A percentile compares a stretch with the other conserved stretches of the same genome.
phyloP scores from a whole-genome alignment of 352 stramenopile species.

The Pythium periplocum region DNA sequence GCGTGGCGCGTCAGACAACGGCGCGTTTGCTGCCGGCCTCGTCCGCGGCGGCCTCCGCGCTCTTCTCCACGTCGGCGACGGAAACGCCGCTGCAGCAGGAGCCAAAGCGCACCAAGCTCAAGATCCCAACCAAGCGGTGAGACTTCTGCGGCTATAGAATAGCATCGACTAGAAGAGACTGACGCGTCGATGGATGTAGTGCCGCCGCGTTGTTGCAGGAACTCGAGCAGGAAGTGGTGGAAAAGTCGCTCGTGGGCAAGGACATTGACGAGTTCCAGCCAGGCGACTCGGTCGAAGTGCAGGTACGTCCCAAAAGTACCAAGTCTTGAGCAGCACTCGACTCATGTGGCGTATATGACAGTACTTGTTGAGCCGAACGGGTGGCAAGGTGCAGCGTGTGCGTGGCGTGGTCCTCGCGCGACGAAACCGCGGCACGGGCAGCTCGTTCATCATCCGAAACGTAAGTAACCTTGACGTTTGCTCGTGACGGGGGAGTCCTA shows the following conservation, averaged over 20 bases:
- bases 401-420: constrained; percentile 78
- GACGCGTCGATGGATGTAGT: constrained; percentile 8
- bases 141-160: not conserved
- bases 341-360: constrained; percentile 8
- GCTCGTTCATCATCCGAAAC: constrained; percentile 85
- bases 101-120: constrained; percentile 67
- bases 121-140: constrained; percentile 71
- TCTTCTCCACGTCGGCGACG: constrained; percentile 33
- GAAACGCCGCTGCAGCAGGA: constrained; percentile 12
- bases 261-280: constrained; percentile 71
- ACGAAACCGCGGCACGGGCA: constrained; percentile 74
- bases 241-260: constrained; percentile 54
- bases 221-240: constrained; percentile 61
- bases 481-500: no score
- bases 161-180: not conserved
- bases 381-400: constrained; percentile 63
- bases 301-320: constrained; percentile 5
- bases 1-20: constrained; percentile 19
- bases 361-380: constrained; percentile 74
- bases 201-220: constrained; percentile 62
- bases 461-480: constrained; percentile 25
- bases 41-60: constrained; percentile 23
- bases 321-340: no score
- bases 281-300: constrained; percentile 74
- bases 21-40: constrained; percentile 9